Percentiles rank a stretch among this genome's conserved stretches.
phyloP scores from a whole-genome alignment of 225 moss, liverwort and hornwort species.

The Neckera pumila region DNA sequence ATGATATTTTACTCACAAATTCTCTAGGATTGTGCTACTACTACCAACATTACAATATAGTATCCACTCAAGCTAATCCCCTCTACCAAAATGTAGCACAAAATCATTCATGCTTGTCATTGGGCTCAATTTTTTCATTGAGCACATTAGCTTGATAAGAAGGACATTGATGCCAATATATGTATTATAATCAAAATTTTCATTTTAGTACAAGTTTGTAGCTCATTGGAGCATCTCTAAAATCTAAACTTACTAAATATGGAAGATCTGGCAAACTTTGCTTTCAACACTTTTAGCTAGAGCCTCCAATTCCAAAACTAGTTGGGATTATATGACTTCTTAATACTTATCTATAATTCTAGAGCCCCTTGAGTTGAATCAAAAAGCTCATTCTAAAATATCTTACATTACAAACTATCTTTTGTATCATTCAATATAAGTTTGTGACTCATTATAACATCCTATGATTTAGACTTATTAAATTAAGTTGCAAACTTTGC shows the following conservation, averaged over 20 bases:
- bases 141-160: no score
- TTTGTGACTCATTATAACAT: background rate
- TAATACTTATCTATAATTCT: no score
- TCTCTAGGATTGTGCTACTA: no score
- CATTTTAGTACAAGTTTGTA: background rate
- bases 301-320: no score
- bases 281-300: background rate
- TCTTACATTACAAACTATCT: no score
- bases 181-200: no score
- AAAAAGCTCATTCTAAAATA: no score
- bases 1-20: background rate
- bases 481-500: background rate
- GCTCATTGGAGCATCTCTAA: background rate
- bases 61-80: background rate
- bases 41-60: background rate
- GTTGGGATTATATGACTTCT: no score
- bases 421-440: background rate
- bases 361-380: no score
- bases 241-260: no score
- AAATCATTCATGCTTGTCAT: background rate
- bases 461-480: fast-evolving
- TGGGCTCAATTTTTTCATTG: background rate
- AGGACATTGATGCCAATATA: background rate
- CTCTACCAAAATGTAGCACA: background rate
- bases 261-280: background rate